Base-by-base conservation (phyloP, 768 basidiomycete genomes). In the Boletus sp. region DNA sequence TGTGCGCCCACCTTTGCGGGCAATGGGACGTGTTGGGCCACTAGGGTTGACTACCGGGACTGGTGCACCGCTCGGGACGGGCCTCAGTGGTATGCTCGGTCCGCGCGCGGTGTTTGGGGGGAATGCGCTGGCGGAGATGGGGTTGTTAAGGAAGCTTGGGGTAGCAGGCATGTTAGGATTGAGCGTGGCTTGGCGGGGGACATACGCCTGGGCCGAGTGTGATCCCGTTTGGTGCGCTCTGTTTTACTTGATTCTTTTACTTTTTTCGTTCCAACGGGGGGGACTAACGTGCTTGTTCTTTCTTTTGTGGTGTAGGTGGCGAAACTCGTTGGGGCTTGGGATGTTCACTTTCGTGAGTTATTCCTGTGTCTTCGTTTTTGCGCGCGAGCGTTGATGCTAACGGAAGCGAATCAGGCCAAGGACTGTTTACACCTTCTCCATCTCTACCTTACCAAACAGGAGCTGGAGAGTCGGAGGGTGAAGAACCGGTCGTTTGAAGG, bases 401-500 rank as follows among this genome's bases (percentile, higher is more conserved):
- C 33, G 42, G 21, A 49, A 14, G 30, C 9, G 10, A 0, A n/a
- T 15, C 35, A 88, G 87, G 80, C 77, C 8, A 87, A 84, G 65
- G 89, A 90, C 54, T 83, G 83, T 47, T 40, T 88, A 1, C 79
- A 85, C 37, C 74, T 91, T 1, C 68, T 86, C 5, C 84, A 90
- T 61, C 74, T 88, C 7, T 87, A 81, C 72, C 77, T 90, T 5
- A 77, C 82, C 7, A 87, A 87, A 64, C 83, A 82, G 17, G 89
- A 91, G 64, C 73, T 90, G 6, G 82, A 87, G 64, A 83, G 81
- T 2, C 77, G 89, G 14, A 74, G 75, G 23, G 82, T 91, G 27
- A 87, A 83, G 71, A 87, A 78, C 63, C 78, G 80, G 55, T 81
- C 87, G 40, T 91, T 91, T 64, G 74, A 76, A n/a, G 87, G 86